Evolutionary conservation across 352 stramenopile species (phyloP), one percentile per base, ranked within the genome.

Genomic region (Globisporangium megalacanthum): DNA sequence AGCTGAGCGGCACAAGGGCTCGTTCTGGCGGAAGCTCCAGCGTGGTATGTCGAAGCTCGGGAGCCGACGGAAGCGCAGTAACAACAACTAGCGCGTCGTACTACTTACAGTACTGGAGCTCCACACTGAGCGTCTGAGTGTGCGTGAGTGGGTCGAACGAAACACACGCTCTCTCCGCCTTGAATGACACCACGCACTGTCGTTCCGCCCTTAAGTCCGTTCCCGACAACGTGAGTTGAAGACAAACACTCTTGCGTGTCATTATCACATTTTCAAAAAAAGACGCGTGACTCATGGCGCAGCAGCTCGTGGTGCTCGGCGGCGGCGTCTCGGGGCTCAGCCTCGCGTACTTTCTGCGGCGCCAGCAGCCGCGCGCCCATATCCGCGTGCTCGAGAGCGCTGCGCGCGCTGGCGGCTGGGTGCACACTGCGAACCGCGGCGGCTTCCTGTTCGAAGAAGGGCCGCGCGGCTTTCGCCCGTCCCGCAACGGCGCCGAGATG

Each of bases 371-470:
- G 19, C 6, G 33, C 20, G 73, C 75, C 25, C 76, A 65, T 31
- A 87, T 95, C 55, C 80, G 77, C 62, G 75, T 95, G 46, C 58
- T 95, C 31, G 85, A 95, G 52, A 77, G 79, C 11, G 64, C 60
- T 17, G n/a, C 67, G 0, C 35, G 55, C n/a, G 37, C 75, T 8
- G 85, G 85, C 20, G 85, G 85, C 19, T 92, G 83, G 80, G 72
- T 94, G 57, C 74, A 71, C 19, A 92, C 85, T 8, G 78, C 78
- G 13, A 65, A 65, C 50, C 61, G 64, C 20, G 62, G 75, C n/a
- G 73, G 64, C 13, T 91, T 92, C 46, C 49, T 94, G 17, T 94
- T 96, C 58, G 87, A 96, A 62, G 74, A 88, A 56, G 87, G 87
- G 0, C 87, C 87, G 44, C 70, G 87, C 54, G 84, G 83, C 51